Base-by-base conservation (phyloP, 306 rosid species). In the Glycine tomentella region DNA sequence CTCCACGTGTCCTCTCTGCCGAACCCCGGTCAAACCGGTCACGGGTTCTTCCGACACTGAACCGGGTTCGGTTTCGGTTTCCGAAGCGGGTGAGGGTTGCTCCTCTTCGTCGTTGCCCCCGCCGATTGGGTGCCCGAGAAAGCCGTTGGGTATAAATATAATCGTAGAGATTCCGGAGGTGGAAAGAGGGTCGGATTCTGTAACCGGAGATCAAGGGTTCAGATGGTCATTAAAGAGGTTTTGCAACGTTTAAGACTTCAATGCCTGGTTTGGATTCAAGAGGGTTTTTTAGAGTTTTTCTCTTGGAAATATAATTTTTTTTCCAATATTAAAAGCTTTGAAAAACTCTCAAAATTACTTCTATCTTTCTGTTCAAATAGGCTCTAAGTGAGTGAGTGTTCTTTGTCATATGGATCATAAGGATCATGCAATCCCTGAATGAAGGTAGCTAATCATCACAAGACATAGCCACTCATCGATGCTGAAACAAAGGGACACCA, bases 1-100 rank as follows among this genome's bases (percentile, higher is more conserved):
- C 74, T 85, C 92, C 25, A 90, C 62, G 7, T 89, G 94, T n/a
- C 94, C 92, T 9, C 88, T 88, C 4, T 88, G 92, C 65, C 59
- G 92, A 49, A 6, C 79, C 17, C 74, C 76, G 50, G 83, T 72
- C 20, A 69, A 12, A 45, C 86, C 79, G 73, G 61, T 3, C 5
- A 3, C 42, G 17, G 55, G 17, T 55, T n/a, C 34, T 0, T 2
- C 20, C 4, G 5, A 12, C 0, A 2, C 2, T 10, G 77, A 77
- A 82, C 33, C 68, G 67, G 7, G 42, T 6, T 4, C 57, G 33
- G 66, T 5, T 4, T 2, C 56, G 15, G 71, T 16, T 50, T 20
- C 42, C 2, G 86, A 69, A 77, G 0, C 63, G 70, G 79, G 67
- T 10, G 76, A 72, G 63, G 71, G 83, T 20, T 80, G 65, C 15